These are phyloP conservation scores for Fusarium sp. DNA, from an alignment of 2,329 filamentous ascomycete genomes.

Conservation along the genomic window DNA sequence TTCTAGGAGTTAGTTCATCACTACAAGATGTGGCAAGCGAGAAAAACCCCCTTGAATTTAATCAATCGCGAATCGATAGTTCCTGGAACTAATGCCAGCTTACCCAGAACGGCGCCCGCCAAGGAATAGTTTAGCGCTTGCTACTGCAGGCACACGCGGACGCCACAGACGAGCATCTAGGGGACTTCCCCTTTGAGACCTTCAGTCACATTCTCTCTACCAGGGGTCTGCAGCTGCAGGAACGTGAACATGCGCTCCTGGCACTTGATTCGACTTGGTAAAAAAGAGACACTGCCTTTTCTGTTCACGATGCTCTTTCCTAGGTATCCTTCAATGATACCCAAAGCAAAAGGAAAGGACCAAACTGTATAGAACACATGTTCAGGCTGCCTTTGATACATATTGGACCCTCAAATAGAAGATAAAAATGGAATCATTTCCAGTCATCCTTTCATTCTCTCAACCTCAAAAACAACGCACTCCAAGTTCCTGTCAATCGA, in stretches of 20 bases:
- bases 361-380: constrained; percentile 22
- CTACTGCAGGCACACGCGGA: constrained; percentile 37
- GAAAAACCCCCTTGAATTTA: constrained; percentile 9
- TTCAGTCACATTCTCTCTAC: background rate
- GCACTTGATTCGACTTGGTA: constrained; percentile 36
- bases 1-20: background rate
- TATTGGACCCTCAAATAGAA: background rate
- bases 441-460: constrained; percentile 14
- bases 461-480: constrained; percentile 13
- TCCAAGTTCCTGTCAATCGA: constrained; percentile 18
- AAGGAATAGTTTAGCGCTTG: constrained; percentile 2
- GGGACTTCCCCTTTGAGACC: constrained; percentile 19
- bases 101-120: constrained; percentile 4
- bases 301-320: constrained; percentile 29
- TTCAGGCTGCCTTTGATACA: constrained; percentile 4
- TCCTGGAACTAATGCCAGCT: constrained; percentile 32
- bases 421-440: constrained; percentile 23
- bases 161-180: constrained; percentile 23
- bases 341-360: constrained; percentile 11
- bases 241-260: constrained; percentile 21
- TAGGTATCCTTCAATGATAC: background rate
- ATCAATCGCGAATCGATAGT: constrained; percentile 38
- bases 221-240: background rate
- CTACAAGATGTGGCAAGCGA: constrained; percentile 22
- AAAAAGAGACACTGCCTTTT: background rate